Evolutionary conservation across 108 stramenopile species (phyloP).

Genomic region (Epithemia pelagica): DNA sequence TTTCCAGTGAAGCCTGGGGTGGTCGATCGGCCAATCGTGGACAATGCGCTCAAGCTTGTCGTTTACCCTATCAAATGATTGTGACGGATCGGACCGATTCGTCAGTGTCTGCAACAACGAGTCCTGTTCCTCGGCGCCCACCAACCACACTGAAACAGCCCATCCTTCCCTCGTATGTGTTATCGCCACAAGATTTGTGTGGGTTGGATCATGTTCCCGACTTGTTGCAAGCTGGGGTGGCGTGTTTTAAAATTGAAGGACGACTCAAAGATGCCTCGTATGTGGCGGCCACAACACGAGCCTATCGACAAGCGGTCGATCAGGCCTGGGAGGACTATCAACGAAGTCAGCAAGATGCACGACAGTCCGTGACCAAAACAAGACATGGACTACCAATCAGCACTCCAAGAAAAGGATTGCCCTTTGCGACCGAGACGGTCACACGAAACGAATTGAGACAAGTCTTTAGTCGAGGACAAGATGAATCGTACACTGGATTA

Average conservation of each 20-base stretch:
- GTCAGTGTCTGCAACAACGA: too few species aligned
- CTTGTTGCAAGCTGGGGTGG: conserved; percentile 43
- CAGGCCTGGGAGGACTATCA: conserved; percentile 49
- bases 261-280: conserved; percentile 67
- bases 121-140: too few species aligned
- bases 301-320: conserved; percentile 73
- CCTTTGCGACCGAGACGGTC: conserved; percentile 26
- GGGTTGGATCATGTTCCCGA: conserved; percentile 60
- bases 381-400: background rate
- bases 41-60: conserved; percentile 79
- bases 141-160: background rate
- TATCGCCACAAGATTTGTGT: conserved; percentile 74
- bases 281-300: conserved; percentile 70
- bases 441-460: conserved; percentile 48
- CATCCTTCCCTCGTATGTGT: conserved; percentile 24
- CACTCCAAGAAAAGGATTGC: background rate
- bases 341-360: conserved; percentile 11
- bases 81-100: background rate
- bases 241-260: conserved; percentile 79
- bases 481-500: conserved; percentile 54
- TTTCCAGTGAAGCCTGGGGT: conserved; percentile 64
- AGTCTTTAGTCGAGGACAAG: conserved; percentile 70
- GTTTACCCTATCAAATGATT: conserved; percentile 58
- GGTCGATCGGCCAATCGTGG: conserved; percentile 68
- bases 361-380: background rate